A percentile compares a stretch with the other conserved stretches of the same genome.
phyloP scores from a whole-genome alignment of 2,329 filamentous ascomycete genomes.

The Aspergillus cejpii region DNA sequence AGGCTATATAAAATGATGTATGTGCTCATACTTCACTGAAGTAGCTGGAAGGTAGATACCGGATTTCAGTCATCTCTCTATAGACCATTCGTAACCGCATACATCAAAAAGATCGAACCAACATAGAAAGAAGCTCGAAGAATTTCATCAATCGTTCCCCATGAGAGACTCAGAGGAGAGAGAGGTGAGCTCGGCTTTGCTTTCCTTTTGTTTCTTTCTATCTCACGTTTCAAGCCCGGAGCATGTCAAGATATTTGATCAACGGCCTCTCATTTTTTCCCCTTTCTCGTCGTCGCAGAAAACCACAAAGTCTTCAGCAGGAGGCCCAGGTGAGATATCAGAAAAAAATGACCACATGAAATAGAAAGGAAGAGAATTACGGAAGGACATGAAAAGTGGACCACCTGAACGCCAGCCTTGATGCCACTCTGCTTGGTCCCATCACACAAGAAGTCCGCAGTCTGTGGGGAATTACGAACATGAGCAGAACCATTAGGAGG shows the following conservation, averaged over 20 bases:
- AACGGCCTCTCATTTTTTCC: neutral
- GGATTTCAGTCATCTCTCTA: constrained; percentile 33
- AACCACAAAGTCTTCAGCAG: neutral
- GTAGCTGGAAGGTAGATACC: constrained; percentile 12
- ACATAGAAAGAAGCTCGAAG: constrained; percentile 12
- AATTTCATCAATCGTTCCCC: neutral
- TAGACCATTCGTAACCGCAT: constrained; percentile 39
- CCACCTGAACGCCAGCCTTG: constrained; percentile 41
- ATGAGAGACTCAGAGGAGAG: neutral
- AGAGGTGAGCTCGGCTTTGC: neutral
- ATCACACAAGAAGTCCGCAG: constrained; percentile 26
- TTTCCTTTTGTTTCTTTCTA: neutral
- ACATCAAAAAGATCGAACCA: constrained; percentile 25
- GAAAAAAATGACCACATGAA: constrained; percentile 3
- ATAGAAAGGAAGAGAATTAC: constrained; percentile 2
- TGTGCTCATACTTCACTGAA: too few species aligned
- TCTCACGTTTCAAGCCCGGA: neutral
- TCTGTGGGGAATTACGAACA: constrained; percentile 28
- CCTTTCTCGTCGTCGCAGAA: neutral
- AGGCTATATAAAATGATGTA: too few species aligned
- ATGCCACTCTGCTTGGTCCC: constrained; percentile 37
- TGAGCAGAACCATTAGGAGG: constrained; percentile 30
- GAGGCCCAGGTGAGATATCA: constrained; percentile 1
- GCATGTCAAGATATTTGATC: neutral
- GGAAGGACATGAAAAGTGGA: constrained; percentile 27